Evolutionary conservation across 768 basidiomycete species (phyloP).

Genomic region (Auricularia auricula-judae): DNA sequence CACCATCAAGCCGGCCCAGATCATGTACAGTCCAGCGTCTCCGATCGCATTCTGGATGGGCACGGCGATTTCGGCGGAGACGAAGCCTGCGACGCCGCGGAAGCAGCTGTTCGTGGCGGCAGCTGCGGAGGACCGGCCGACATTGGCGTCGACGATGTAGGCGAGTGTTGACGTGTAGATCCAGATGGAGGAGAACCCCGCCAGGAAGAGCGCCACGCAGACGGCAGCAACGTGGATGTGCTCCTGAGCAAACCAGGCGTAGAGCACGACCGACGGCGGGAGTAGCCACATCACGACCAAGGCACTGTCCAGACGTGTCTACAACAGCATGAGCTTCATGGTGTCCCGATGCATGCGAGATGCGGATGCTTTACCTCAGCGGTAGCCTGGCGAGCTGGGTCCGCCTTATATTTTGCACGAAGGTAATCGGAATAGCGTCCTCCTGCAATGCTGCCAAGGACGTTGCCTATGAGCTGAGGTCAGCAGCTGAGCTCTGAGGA

Average conservation of each 20-base stretch:
- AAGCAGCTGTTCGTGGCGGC: constrained; percentile 64
- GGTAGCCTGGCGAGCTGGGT: not conserved
- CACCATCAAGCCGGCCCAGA: constrained; percentile 46
- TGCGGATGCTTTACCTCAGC: constrained; percentile 1
- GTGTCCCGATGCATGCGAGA: not conserved
- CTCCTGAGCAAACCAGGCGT: constrained; percentile 64
- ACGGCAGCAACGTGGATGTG: constrained; percentile 55
- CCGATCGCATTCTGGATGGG: constrained; percentile 56
- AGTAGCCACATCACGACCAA: constrained; percentile 37
- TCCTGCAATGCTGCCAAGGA: constrained; percentile 43
- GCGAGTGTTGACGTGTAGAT: constrained; percentile 65
- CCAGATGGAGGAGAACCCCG: constrained; percentile 61
- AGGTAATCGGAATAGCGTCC: constrained; percentile 48
- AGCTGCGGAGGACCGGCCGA: constrained; percentile 41
- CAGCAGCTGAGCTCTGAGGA: too few species aligned
- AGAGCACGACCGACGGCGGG: constrained; percentile 51
- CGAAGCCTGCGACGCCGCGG: constrained; percentile 57
- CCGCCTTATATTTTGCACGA: constrained; percentile 28
- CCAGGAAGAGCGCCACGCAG: constrained; percentile 59
- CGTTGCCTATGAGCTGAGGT: constrained; percentile 25
- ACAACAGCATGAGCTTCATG: not conserved
- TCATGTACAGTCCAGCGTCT: constrained; percentile 70
- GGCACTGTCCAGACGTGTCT: constrained; percentile 68
- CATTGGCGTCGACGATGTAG: constrained; percentile 81
- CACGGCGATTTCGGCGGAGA: constrained; percentile 61